Base-by-base conservation (phyloP, 495 filamentous ascomycete genomes). In the Penicillium dipodomyicola region DNA sequence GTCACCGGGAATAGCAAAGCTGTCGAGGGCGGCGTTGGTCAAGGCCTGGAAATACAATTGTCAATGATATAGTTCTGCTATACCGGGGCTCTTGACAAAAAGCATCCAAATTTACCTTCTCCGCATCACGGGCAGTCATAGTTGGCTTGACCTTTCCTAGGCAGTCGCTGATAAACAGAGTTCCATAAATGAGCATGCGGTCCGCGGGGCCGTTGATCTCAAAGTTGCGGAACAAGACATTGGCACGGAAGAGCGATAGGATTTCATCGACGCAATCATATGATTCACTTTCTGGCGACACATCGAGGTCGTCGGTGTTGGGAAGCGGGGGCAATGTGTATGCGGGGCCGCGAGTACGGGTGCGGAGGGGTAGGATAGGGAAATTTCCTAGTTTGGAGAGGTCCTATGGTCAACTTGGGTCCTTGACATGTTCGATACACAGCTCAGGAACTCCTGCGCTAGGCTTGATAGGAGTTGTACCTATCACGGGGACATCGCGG, bases 211-310 rank as follows among this genome's bases (percentile, higher is more conserved):
- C 94, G 69, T 96, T 92, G 83, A 97, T 96, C 80, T 97, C 95
- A 68, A 98, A 98, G 80, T 98, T 98, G 62, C 95, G 88, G 80
- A 98, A 98, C 68, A 98, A 86, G 40, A 94, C 97, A 78, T 98
- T 97, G 70, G 95, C 93, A 49, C 94, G 90, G 83, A 97, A 98
- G 29, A 97, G 84, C 3, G 84, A 85, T 47, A 98, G 82, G 29
- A 92, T 87, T 75, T 98, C 94, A 74, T 98, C 94, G 9, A 97
- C 81, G 52, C 92, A 86, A 80, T 98, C 94, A 78, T 97, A 97
- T 59, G 85, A 88, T 68, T 94, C 88, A 71, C 82, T 85, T 67
- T 92, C 87, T 35, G 90, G 84, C 71, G 96, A 87, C 59, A 96
- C 84, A 46, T 85, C 84, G 56, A 84, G 70, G 47, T 88, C 84